Percentiles rank a stretch among this genome's conserved stretches.
phyloP scores from a whole-genome alignment of 495 filamentous ascomycete genomes.

The Podospora sp. region DNA sequence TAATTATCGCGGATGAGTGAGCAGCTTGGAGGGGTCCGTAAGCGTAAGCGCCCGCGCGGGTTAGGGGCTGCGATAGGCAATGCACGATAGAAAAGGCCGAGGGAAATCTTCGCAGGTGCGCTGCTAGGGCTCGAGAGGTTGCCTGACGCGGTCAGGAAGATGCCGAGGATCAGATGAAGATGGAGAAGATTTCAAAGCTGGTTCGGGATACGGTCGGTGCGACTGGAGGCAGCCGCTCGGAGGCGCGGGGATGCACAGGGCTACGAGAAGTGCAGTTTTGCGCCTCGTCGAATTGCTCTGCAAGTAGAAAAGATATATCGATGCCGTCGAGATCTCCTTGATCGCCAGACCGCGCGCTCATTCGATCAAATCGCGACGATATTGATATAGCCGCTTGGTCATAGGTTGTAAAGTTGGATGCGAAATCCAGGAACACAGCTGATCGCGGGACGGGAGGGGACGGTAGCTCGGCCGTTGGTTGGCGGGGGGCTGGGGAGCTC shows the following conservation, averaged over 20 bases:
- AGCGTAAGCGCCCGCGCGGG: background rate
- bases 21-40: background rate
- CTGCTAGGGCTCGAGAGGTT: too few relatives aligned
- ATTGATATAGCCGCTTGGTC: background rate
- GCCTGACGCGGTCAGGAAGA: too few relatives aligned
- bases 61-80: background rate
- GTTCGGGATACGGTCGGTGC: background rate
- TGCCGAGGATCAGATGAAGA: background rate
- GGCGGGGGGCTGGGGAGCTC: constrained; percentile 6
- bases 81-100: background rate
- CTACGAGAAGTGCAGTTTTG: background rate
- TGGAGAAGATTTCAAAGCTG: background rate
- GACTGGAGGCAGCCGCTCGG: background rate
- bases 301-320: background rate
- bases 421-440: constrained; percentile 3
- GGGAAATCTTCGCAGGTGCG: background rate
- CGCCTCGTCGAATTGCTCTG: background rate
- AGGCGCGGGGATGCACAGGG: background rate
- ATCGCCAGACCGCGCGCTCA: background rate
- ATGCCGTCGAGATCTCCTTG: background rate
- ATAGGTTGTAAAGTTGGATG: background rate
- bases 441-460: constrained; percentile 5
- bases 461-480: background rate
- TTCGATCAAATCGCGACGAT: background rate
- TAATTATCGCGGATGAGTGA: background rate